These are phyloP conservation scores for Pythium dissimile DNA, from an alignment of 352 stramenopile species.

Conservation along the genomic window DNA sequence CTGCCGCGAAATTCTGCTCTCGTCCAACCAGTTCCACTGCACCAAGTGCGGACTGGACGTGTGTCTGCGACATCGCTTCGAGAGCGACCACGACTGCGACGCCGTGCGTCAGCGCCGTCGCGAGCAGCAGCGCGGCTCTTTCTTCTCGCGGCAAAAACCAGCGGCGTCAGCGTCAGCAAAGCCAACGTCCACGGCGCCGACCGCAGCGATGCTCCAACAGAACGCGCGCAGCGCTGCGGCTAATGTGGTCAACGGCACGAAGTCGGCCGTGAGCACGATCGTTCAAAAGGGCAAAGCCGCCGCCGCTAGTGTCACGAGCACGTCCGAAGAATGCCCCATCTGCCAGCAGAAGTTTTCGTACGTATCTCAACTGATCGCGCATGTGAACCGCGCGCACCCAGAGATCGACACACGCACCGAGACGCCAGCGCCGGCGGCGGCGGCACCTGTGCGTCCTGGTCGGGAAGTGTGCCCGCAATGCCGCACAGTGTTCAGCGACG, in stretches of 20 bases:
- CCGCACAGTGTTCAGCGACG: constrained; percentile 43
- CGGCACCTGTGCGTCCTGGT: constrained; percentile 6
- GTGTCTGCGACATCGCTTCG: constrained; percentile 76
- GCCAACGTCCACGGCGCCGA: neutral
- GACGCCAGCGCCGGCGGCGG: neutral
- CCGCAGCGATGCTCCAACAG: constrained; percentile 15
- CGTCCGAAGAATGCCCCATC: constrained; percentile 62
- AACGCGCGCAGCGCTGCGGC: constrained; percentile 18
- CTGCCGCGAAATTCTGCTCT: constrained; percentile 59
- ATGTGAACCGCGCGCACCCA: constrained; percentile 69
- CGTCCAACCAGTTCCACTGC: constrained; percentile 74
- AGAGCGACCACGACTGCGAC: constrained; percentile 66
- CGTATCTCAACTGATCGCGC: constrained; percentile 66
- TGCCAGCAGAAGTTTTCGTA: constrained; percentile 73
- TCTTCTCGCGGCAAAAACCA: neutral
- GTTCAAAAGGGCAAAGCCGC: constrained; percentile 23
- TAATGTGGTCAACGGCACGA: constrained; percentile 15
- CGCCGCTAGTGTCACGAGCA: constrained; percentile 28
- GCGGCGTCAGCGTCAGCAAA: neutral
- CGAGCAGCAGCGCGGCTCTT: constrained; percentile 23
- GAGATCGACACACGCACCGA: constrained; percentile 27
- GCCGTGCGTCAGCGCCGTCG: constrained; percentile 23
- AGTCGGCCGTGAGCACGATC: constrained; percentile 16
- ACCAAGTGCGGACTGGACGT: constrained; percentile 63
- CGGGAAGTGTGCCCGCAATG: constrained; percentile 73